Base-by-base conservation (phyloP, 2,329 filamentous ascomycete species). In the Dactylellina drechsleri region DNA sequence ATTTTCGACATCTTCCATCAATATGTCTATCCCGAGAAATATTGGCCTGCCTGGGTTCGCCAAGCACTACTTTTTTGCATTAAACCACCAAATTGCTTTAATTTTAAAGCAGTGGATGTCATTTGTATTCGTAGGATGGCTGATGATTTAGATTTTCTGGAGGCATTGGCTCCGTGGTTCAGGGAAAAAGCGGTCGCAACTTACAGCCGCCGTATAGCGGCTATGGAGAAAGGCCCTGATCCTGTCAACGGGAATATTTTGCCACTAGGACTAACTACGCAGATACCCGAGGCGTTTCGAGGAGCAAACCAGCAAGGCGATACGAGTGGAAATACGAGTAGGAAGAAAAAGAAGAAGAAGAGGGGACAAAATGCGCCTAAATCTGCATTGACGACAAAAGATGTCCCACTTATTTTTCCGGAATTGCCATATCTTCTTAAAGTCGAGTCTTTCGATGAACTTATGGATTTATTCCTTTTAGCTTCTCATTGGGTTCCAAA, bases 41-140 rank as follows among this genome's bases (percentile, higher is more conserved):
- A 65, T 40, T 72, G 67, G 67, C 20, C 62, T 18, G 52, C 53
- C 23, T 65, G 59, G 67, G 54, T 60, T 56, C 52, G 67, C 4
- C 52, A 72, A n/a, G 53, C 60, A 18, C 36, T 72, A 5, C 13
- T 59, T 12, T 58, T 50, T 15, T 43, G 45, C 13, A 7, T 58
- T 31, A 4, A 20, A 5, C 16, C 12, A 10, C 40, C 15, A 12
- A 13, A n/a, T 28, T 15, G 10, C 13, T 15, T 8, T 41, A 49
- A 45, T 65, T 28, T 16, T 8, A 18, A 31, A 10, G 31, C 16
- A 7, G 45, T 31, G 16, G 45, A 58, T 10, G 31, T 41, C 18
- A 10, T 45, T 1, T 7, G 5, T 13, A 64, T 18, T 41, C 18
- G n/a, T 16, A 18, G 6, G 67, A 43, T 1, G 31, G 67, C 53